Base-by-base conservation (phyloP, 1,139 yeast species). In the Lodderomyces metapsilosis region DNA sequence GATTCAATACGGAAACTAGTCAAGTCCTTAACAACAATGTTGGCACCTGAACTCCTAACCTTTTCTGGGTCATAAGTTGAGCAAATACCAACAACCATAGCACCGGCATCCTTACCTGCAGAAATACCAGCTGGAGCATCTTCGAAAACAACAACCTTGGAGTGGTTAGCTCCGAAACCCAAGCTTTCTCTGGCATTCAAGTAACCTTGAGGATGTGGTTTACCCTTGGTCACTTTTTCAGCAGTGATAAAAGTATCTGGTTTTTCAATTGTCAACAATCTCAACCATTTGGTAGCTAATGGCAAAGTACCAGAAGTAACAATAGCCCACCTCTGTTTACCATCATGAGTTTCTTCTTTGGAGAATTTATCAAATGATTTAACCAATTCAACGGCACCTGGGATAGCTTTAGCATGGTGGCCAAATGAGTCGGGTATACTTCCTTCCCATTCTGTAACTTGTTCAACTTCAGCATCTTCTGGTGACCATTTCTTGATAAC, bases 101-200 rank as follows among this genome's bases (percentile, higher is more conserved):
- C 91, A 52, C 94, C 95, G 24, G 94, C 88, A 51, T 78, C 87
- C 59, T 83, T 80, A 64, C 95, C 95, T 38, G 95, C 92, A 48
- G 77, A 70, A 52, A 87, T 82, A 61, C 95, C 95, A 38, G 91
- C 92, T 40, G 92, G 92, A 38, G 95, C 94, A 59, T 86, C 95
- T 67, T 86, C 95, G 57, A 85, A 85, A 20, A 87, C 95, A 37
- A 85, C 78, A 50, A 76, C 83, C 59, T 71, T 72, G 57, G 73
- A 71, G 55, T 50, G 49, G 12, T 55, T 62, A 45, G 64, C 59
- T 49, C 76, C 74, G 60, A 71, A 71, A 34, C 83, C 80, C 54
- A 82, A 69, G 46, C 78, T 67, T 57, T 76, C 64, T 70, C 86
- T 77, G 52, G 86, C 87, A 54, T 68, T 62, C 61, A 75, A 68